These are phyloP conservation scores for Talaromyces sp. DNA, from an alignment of 2,329 filamentous ascomycete genomes.

Conservation along the genomic window DNA sequence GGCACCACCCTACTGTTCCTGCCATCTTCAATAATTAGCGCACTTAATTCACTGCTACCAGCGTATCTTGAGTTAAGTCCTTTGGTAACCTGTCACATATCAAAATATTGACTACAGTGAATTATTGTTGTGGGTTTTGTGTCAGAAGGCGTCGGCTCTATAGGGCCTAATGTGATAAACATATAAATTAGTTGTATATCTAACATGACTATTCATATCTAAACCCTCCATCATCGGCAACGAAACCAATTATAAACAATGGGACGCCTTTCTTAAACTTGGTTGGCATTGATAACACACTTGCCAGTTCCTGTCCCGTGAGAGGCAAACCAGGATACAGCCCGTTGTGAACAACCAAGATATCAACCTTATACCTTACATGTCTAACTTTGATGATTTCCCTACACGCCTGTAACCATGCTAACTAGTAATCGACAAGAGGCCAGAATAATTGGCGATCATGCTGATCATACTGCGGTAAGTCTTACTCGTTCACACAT, in stretches of 20 bases:
- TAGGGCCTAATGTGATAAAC: background rate
- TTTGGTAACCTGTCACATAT: slow-evolving; percentile 68
- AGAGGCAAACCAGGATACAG: slow-evolving; percentile 72
- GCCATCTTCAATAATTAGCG: slow-evolving; percentile 66
- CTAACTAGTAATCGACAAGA: slow-evolving; percentile 57
- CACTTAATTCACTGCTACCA: slow-evolving; percentile 70
- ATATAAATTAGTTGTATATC: slow-evolving; percentile 50
- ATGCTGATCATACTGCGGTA: slow-evolving; percentile 19
- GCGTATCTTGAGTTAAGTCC: slow-evolving; percentile 84
- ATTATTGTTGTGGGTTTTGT: slow-evolving; percentile 61
- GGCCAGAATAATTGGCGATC: slow-evolving; percentile 53
- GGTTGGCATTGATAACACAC: slow-evolving; percentile 88
- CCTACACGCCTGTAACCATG: slow-evolving; percentile 68
- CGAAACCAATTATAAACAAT: slow-evolving; percentile 58
- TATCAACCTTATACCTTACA: slow-evolving; percentile 57
- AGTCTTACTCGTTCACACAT: background rate
- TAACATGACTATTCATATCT: slow-evolving; percentile 19
- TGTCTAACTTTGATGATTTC: slow-evolving; percentile 71
- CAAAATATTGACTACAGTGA: slow-evolving; percentile 72
- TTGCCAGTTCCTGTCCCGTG: slow-evolving; percentile 68
- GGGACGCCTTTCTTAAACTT: slow-evolving; percentile 49
- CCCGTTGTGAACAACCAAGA: slow-evolving; percentile 81
- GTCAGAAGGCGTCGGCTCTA: slow-evolving; percentile 17
- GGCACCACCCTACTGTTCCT: slow-evolving; percentile 42
- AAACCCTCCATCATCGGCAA: background rate